Evolutionary conservation across 75 land plant genomes (phyloP).

Genomic region (Sequoiadendron giganteum): DNA sequence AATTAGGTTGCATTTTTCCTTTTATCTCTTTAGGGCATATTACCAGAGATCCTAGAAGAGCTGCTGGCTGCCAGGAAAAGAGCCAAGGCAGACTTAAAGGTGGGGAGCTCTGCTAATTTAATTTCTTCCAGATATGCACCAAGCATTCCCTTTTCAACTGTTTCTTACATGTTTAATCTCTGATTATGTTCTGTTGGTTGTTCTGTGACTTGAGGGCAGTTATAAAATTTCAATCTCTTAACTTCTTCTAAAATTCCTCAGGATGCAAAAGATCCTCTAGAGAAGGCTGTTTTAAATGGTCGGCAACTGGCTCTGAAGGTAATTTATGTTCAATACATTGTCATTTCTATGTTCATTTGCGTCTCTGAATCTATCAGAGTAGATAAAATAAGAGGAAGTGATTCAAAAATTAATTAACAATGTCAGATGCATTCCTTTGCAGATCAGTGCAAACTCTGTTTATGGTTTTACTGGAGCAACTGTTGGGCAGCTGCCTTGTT

Average conservation of each 20-base stretch:
- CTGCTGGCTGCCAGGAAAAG: conserved; percentile 90
- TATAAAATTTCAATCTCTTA: not conserved
- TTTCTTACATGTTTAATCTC: not conserved
- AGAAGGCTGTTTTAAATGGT: conserved; percentile 96
- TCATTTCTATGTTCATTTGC: not conserved
- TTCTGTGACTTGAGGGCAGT: not conserved
- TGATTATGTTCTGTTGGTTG: not conserved
- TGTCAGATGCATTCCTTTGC: conserved; percentile 8
- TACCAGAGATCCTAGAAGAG: conserved; percentile 98
- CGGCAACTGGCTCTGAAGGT: conserved; percentile 98
- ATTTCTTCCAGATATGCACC: not conserved
- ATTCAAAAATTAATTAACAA: not conserved
- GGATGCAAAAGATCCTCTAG: conserved; percentile 98
- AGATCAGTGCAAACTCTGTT: conserved; percentile 99
- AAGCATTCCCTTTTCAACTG: not conserved
- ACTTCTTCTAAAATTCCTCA: conserved; percentile 17
- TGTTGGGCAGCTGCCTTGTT: conserved; percentile 91
- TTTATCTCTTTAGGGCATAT: conserved; percentile 73
- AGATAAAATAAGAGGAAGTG: not conserved
- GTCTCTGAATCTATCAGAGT: not conserved
- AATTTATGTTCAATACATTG: not conserved
- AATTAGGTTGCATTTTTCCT: conserved; percentile 6
- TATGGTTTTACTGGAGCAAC: conserved; percentile 99
- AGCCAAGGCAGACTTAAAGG: conserved; percentile 99
- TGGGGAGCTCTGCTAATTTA: conserved; percentile 7